These are phyloP conservation scores for Escallonia rubra DNA, from an alignment of 129 eudicot species.

Conservation along the genomic window DNA sequence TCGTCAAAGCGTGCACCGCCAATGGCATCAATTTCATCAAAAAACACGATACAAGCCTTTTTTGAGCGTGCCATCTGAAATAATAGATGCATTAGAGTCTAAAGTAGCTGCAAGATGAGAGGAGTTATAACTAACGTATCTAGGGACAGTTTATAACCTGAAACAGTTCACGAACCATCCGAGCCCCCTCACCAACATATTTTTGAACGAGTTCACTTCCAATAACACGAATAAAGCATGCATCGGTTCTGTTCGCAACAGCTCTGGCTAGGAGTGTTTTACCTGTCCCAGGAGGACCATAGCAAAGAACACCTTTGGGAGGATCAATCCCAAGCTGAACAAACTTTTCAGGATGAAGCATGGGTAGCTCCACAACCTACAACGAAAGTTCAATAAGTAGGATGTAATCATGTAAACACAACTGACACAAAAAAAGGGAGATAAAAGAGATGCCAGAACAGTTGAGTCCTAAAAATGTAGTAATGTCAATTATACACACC, in stretches of 20 bases:
- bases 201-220: slow-evolving; percentile 92
- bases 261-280: slow-evolving; percentile 91
- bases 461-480: neutral
- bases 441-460: neutral
- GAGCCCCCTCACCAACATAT: slow-evolving; percentile 93
- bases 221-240: slow-evolving; percentile 88
- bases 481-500: slow-evolving; percentile 32
- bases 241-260: slow-evolving; percentile 90
- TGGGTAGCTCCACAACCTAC: slow-evolving; percentile 89
- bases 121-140: neutral
- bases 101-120: neutral
- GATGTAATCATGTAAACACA: neutral
- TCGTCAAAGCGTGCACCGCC: slow-evolving; percentile 96
- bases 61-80: slow-evolving; percentile 92
- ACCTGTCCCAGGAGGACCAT: slow-evolving; percentile 97
- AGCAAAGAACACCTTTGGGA: slow-evolving; percentile 93
- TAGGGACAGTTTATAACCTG: slow-evolving; percentile 42
- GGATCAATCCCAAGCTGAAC: slow-evolving; percentile 94
- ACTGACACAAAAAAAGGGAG: neutral
- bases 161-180: slow-evolving; percentile 95
- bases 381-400: neutral
- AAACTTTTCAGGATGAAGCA: slow-evolving; percentile 96
- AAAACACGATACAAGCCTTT: slow-evolving; percentile 80
- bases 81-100: slow-evolving; percentile 5
- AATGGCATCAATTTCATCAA: slow-evolving; percentile 94